These are phyloP conservation scores for Medicago ruthenica DNA, from an alignment of 306 rosid genomes.

Conservation along the genomic window DNA sequence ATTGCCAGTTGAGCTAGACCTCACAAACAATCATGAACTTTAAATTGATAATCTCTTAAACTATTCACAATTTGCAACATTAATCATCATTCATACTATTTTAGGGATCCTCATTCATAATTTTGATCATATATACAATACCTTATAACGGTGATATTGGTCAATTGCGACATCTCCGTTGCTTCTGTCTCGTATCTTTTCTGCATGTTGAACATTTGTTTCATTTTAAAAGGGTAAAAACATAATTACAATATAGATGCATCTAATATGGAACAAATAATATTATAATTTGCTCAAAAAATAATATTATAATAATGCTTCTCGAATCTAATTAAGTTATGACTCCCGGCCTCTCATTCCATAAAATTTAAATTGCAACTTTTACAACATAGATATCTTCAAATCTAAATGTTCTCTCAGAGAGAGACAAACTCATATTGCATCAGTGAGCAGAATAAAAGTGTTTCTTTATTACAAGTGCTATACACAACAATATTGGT, in stretches of 20 bases:
- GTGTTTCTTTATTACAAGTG: neutral
- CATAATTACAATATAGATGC: neutral
- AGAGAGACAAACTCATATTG: neutral
- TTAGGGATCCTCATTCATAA: too few species aligned
- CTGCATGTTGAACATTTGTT: conserved; percentile 40
- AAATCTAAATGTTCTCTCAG: neutral
- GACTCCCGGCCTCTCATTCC: too few species aligned
- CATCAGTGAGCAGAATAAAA: neutral
- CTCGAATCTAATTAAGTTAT: too few species aligned
- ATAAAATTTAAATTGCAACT: neutral
- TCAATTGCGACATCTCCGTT: conserved; percentile 56
- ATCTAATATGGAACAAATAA: too few species aligned
- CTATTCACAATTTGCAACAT: neutral
- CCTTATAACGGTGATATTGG: conserved; percentile 56
- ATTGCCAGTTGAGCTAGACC: too few species aligned
- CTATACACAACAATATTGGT: too few species aligned
- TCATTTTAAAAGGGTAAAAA: neutral
- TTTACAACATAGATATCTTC: neutral
- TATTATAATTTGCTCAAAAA: too few species aligned
- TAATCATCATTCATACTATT: too few species aligned
- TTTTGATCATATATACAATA: neutral
- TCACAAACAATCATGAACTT: too few species aligned
- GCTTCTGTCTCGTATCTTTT: conserved; percentile 48
- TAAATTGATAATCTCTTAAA: neutral
- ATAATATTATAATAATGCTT: too few species aligned